phyloP scores from a whole-genome alignment of 441 rosid species.

The Flueggea neowawraea region DNA sequence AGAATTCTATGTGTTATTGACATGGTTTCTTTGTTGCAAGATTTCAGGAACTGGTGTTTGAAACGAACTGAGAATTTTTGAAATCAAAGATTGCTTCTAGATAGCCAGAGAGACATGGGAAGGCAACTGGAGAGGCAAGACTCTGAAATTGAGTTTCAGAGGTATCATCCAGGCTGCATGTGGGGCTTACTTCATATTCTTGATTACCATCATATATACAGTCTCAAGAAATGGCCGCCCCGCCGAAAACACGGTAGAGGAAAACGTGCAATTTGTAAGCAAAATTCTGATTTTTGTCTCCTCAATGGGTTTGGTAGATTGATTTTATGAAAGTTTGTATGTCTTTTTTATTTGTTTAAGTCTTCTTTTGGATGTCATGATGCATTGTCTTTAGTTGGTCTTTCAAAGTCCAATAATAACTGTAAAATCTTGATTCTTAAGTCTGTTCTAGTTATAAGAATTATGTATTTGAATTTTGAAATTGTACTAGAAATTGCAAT shows the following conservation, averaged over 20 bases:
- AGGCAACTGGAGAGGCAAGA: slow-evolving; percentile 27
- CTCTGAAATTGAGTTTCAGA: slow-evolving; percentile 30
- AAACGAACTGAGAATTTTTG: slow-evolving; percentile 2
- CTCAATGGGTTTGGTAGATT: no score
- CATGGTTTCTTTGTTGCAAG: slow-evolving; percentile 7
- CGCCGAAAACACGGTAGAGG: slow-evolving; percentile 35
- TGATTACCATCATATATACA: slow-evolving; percentile 46
- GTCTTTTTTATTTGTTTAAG: no score
- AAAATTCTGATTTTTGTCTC: slow-evolving; percentile 9
- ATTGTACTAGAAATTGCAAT: neutral
- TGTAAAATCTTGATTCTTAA: no score
- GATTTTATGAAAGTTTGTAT: no score
- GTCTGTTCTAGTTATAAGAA: neutral
- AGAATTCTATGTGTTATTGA: slow-evolving; percentile 1
- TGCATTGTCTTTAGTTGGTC: no score
- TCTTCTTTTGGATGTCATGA: no score
- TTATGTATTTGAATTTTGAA: neutral
- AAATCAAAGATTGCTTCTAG: no score
- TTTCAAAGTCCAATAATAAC: no score
- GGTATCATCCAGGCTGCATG: slow-evolving; percentile 48
- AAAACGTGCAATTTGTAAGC: slow-evolving; percentile 39
- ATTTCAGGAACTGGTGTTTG: slow-evolving; percentile 16
- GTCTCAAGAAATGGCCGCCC: slow-evolving; percentile 24
- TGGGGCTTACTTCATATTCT: slow-evolving; percentile 57
- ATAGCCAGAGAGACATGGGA: slow-evolving; percentile 25